Base-by-base conservation (phyloP, 495 filamentous ascomycete species). In the Tuber umbilicatum region DNA sequence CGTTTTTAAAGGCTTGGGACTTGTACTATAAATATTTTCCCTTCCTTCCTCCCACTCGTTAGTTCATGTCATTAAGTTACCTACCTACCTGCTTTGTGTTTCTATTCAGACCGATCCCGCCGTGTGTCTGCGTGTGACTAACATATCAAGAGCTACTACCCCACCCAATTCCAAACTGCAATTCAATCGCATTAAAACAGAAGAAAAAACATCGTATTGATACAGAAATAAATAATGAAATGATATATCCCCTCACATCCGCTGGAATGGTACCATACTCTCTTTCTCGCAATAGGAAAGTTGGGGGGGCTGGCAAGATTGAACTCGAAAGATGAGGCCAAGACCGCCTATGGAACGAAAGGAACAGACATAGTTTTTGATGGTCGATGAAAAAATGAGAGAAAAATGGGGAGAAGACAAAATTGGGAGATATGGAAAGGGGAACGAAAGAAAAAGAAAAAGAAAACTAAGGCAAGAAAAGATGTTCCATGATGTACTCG, bases 341-440 rank as follows among this genome's bases (percentile, higher is more conserved):
- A 60, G n/a, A 4, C 50, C 4, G 12, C 9, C n/a, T 27, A 60
- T 10, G n/a, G 50, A 60, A 9, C 50, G 23, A 27, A 60, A 23
- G 50, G 50, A 27, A n/a, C 10, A 10, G n/a, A 60, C 14, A 60
- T 60, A 27, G n/a, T 60, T 60, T 60, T 14, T 27, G n/a, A 14
- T 12, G 50, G 50, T 14, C 5, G 10, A 14, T 4, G 50, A 2
- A 27, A n/a, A 27, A 27, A 14, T 3, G 23, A 12, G 2, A 27
- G 2, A 60, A 17, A 45, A 17, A 17, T 5, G 50, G 50, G 10
- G 50, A 10, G 14, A 60, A 60, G 10, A 60, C 7, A 27, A 60
- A 14, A 9, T 60, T 60, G 40, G 55, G 42, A 38, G 37, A 73
- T n/a, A 68, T 27, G 42, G 35, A 45, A 43, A 73, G 42, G 70